These are phyloP conservation scores for Histomonas meleagridis DNA, from an alignment of 208 protist species.

Conservation along the genomic window DNA sequence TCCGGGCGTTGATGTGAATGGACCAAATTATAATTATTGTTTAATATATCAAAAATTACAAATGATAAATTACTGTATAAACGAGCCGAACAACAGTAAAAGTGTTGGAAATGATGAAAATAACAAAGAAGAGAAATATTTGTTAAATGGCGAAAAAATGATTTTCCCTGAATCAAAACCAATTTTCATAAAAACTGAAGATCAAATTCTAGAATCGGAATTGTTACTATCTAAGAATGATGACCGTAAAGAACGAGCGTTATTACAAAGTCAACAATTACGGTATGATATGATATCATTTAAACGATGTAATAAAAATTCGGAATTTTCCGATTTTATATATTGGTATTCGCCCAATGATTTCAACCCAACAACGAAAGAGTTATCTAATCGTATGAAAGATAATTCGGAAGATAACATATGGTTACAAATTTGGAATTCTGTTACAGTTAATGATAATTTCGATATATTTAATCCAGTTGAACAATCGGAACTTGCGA, in stretches of 20 bases:
- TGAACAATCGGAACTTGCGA: not conserved
- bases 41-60: constrained; percentile 10
- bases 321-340: not conserved
- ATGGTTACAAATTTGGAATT: not conserved
- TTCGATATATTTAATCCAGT: not conserved
- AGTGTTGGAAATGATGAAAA: not conserved
- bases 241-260: not conserved
- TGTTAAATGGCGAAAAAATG: not conserved
- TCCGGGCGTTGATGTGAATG: not conserved
- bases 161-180: not conserved
- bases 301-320: not conserved
- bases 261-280: not conserved
- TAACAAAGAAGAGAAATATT: not conserved
- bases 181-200: not conserved
- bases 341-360: constrained; percentile 1
- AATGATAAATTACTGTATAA: constrained; percentile 1
- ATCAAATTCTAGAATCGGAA: not conserved
- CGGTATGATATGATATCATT: not conserved
- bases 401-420: not conserved
- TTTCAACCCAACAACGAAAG: not conserved
- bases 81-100: not conserved
- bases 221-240: not conserved
- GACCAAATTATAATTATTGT: not conserved
- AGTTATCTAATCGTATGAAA: not conserved
- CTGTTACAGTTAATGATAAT: not conserved